Evolutionary conservation across 2,329 filamentous ascomycete genomes (phyloP), one percentile per base, ranked within the genome.

Genomic region (Diplodia sapinea): DNA sequence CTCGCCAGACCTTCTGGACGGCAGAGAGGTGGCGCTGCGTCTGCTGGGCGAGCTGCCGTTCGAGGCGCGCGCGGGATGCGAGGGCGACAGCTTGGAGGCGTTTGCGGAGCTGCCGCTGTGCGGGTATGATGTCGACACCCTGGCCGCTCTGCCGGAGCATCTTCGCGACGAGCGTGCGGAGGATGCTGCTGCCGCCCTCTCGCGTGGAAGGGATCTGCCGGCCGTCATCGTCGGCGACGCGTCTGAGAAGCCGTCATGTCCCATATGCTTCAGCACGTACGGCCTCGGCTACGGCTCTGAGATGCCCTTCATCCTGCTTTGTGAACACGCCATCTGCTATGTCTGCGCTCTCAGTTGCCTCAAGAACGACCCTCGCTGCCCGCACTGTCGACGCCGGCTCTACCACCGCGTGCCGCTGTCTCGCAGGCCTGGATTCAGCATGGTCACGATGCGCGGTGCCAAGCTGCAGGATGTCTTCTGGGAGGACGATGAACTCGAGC

Each of bases 121-220:
- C 15, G 11, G 40, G 17, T 43, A 3, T 3, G 5, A 43, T n/a
- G 15, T 15, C 0, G 40, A n/a, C 0, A n/a, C 40, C 1, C 40
- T 43, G 1, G 17, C 0, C 0, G 6, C 40, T 6, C 15, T 43
- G 40, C 40, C 40, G 0, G 15, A 7, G 2, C 40, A 0, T 1
- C 15, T 7, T 0, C 5, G 17, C 5, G 17, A 9, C 15, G 31
- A 26, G 23, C 2, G 31, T 4, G 31, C 31, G 31, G 4, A 3
- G 31, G 40, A 15, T 1, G 15, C 40, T 43, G 40, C 15, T 1
- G 40, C 15, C 5, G 8, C 13, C 6, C 15, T 43, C 1, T 6
- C 15, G 5, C 15, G 40, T 43, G 40, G 5, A 8, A 43, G 40
- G 5, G 40, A 43, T 17, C 7, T 43, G 40, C 40, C 40, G 40